Conservation (phyloP, 495 filamentous ascomycete genomes). For the Hypoxylon fragiforme region DNA sequence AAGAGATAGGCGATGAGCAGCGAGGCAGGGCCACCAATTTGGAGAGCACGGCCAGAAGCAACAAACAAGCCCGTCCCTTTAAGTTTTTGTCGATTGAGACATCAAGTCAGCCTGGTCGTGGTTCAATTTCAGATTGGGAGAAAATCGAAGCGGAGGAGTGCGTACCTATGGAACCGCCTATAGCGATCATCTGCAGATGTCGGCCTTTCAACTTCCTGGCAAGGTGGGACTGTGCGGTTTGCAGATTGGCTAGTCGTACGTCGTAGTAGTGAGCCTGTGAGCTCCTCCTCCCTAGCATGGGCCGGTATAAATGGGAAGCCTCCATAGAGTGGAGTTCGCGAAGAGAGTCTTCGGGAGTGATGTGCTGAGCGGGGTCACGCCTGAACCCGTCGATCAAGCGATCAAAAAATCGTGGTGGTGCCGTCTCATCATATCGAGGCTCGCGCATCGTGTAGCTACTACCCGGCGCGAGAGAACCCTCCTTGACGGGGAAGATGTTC, state of each 20-base stretch:
- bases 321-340: conserved; percentile 50
- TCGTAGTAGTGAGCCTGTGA: conserved; percentile 62
- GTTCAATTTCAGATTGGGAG: conserved; percentile 9
- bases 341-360: conserved; percentile 57
- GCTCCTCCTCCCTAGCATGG: conserved; percentile 25
- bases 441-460: conserved; percentile 48
- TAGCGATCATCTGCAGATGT: conserved; percentile 96
- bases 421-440: conserved; percentile 39
- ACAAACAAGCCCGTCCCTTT: conserved; percentile 90
- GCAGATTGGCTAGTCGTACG: conserved; percentile 69
- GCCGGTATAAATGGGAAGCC: conserved; percentile 28
- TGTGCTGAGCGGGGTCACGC: conserved; percentile 69
- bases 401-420: conserved; percentile 39
- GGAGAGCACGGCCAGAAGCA: conserved; percentile 77
- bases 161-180: conserved; percentile 90
- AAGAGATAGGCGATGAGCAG: conserved; percentile 79
- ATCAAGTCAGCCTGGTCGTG: conserved; percentile 10
- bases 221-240: conserved; percentile 76
- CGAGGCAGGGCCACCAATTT: conserved; percentile 80
- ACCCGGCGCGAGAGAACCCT: conserved; percentile 43
- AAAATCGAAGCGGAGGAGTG: neutral
- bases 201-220: conserved; percentile 76
- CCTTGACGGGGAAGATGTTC: conserved; percentile 43
- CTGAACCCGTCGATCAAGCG: conserved; percentile 79
- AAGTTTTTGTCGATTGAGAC: neutral